Percentiles rank a stretch among this genome's conserved stretches.
Evolutionary conservation across 805 yeast species (phyloP).

Genomic region (Saccharomycodes ludwigii): DNA sequence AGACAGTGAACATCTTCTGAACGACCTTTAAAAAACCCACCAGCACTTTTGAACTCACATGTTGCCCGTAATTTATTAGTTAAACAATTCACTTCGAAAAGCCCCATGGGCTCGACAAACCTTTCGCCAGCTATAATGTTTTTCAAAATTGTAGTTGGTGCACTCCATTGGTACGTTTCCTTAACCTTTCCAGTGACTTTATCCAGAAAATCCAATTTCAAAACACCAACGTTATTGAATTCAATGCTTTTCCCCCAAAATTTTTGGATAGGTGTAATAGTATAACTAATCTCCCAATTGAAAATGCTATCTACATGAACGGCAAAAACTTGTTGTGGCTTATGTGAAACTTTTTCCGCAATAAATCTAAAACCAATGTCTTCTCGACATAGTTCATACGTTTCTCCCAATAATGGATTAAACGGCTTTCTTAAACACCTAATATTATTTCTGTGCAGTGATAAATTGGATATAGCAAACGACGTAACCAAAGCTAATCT

Average conservation of each 20-base stretch:
- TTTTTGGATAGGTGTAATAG: slow-evolving; percentile 70
- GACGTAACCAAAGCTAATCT: slow-evolving; percentile 55
- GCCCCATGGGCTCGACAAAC: slow-evolving; percentile 74
- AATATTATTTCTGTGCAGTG: slow-evolving; percentile 60
- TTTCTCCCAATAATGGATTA: slow-evolving; percentile 89
- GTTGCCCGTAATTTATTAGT: slow-evolving; percentile 28
- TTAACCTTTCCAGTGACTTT: slow-evolving; percentile 34
- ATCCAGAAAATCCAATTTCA: slow-evolving; percentile 35
- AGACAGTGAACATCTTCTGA: slow-evolving; percentile 52
- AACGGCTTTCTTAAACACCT: slow-evolving; percentile 83
- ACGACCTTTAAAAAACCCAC: slow-evolving; percentile 76
- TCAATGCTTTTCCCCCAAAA: slow-evolving; percentile 95
- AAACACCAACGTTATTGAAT: slow-evolving; percentile 59
- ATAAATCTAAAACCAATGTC: slow-evolving; percentile 64
- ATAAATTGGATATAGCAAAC: slow-evolving; percentile 67
- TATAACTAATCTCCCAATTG: slow-evolving; percentile 55
- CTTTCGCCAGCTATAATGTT: slow-evolving; percentile 92
- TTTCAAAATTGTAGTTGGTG: slow-evolving; percentile 72
- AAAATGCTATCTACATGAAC: slow-evolving; percentile 45
- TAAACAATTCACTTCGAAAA: slow-evolving; percentile 53
- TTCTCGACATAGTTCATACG: slow-evolving; percentile 79
- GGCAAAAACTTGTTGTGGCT: slow-evolving; percentile 74
- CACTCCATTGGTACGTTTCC: slow-evolving; percentile 64
- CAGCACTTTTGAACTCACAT: slow-evolving; percentile 51
- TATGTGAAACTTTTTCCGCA: slow-evolving; percentile 78